Evolutionary conservation across 2,329 filamentous ascomycete species (phyloP).

Genomic region (Aspergillus nomiae): DNA sequence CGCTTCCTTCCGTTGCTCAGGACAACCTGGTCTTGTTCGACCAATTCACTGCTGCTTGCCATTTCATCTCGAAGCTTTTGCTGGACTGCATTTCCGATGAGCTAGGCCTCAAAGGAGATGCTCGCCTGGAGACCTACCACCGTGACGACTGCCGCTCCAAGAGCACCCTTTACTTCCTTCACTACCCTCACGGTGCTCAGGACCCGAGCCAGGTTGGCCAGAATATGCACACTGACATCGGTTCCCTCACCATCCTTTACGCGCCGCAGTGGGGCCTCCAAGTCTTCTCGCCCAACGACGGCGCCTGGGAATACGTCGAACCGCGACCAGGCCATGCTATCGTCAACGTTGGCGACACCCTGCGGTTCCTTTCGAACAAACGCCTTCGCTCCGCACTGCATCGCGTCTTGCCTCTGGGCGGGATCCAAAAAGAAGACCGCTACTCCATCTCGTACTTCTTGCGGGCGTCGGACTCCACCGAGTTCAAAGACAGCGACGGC

Average conservation of each 20-base stretch:
- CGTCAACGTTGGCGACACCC: slow-evolving; percentile 17
- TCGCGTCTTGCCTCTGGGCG: neutral
- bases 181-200: slow-evolving; percentile 12
- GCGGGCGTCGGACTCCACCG: neutral
- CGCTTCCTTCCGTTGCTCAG: neutral
- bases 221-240: slow-evolving; percentile 32
- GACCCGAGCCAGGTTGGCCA: slow-evolving; percentile 20
- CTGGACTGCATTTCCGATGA: neutral
- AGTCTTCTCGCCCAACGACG: slow-evolving; percentile 11
- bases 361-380: slow-evolving; percentile 12
- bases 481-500: neutral
- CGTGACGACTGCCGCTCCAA: slow-evolving; percentile 12
- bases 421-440: neutral
- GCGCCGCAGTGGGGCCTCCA: slow-evolving; percentile 35
- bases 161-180: slow-evolving; percentile 17
- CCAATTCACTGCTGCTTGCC: neutral
- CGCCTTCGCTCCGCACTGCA: slow-evolving; percentile 10
- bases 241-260: slow-evolving; percentile 32
- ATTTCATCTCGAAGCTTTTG: neutral
- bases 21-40: neutral
- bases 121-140: slow-evolving; percentile 8
- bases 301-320: slow-evolving; percentile 8
- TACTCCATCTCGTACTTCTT: neutral
- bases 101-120: neutral
- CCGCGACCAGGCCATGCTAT: slow-evolving; percentile 12